Evolutionary conservation across 176 grass and related monocot genomes (phyloP), one percentile per base, ranked within the genome.

Genomic region (Triticum turgidum): DNA sequence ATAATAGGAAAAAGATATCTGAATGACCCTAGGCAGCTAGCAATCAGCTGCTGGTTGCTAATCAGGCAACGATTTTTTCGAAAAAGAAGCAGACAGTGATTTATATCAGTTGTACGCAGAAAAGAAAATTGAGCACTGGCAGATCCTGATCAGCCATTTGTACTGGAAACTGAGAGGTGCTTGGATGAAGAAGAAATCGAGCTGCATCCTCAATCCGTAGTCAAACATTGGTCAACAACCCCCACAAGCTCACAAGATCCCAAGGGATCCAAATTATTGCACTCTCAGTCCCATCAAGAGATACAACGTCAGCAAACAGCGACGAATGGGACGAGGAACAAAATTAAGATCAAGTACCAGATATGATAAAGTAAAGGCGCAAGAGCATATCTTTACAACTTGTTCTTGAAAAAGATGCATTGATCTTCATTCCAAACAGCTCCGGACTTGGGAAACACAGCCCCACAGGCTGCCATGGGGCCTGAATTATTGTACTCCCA

Each of bases 181-280:
- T 30, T 2, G 2, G 29, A 30, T 20, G 42, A 3, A 18, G 15
- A 75, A 76, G 6, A 76, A 51, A 76, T 4, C 3, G 38, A 51
- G 30, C 29, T 72, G 39, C 71, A 72, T 65, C 56, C 84, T 77
- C 69, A 24, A 77, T 81, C 70, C 38, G 34, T 33, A 33, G 82
- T 81, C 77, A 42, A 85, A 62, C 76, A n/a, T 76, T 78, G 71
- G 89, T 91, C 77, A 88, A 91, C 38, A 88, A 7, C 51, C 54
- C 78, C 63, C 13, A 82, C 79, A 86, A 29, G 21, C 37, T 59
- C 84, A 86, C 65, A 79, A 83, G 75, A 76, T 66, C 77, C 71
- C 52, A 77, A 61, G 82, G 78, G 71, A 10, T 88, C 65, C 11
- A 79, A 75, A 88, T 91, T 91, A 88, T 91, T 91, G 90, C 85